Base-by-base conservation (phyloP, 495 filamentous ascomycete genomes). In the Endocarpon pusillum region DNA sequence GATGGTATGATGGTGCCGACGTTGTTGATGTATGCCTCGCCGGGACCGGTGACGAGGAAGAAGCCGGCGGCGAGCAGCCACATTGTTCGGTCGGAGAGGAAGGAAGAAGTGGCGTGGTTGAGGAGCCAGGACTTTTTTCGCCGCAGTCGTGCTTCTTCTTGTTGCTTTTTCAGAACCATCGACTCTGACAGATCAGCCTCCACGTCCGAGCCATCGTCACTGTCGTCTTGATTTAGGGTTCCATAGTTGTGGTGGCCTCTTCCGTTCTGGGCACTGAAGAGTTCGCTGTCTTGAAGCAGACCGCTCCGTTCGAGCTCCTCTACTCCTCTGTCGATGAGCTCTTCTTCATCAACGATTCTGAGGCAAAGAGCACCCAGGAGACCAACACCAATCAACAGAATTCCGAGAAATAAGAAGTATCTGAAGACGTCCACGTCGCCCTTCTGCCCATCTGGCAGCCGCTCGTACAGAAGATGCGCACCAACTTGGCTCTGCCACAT, bases 11-110 rank as follows among this genome's bases (percentile, higher is more conserved):
- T 75, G 15, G 87, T 92, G 27, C 89, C 89, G 30, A 69, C 67
- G 43, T 97, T 97, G 58, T 96, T 97, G 46, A 94, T 84, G 54
- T 94, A 97, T 6, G 85, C 77, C 61, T 97, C 89, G 14, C 87
- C 86, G 0, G 89, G 86, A 3, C 89, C 89, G 33, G 80, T 83
- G 39, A 91, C 81, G 41, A 94, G 65, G 66, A 94, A 92, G 58
- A 97, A 91, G 16, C 87, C 89, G 2, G 74, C 52, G 0, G 85
- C 81, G 37, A 97, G 71, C 58, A 68, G 80, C 89, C 89, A 96
- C 87, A 96, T 94, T 8, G 83, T 91, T 37, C 68, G 73, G 42
- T 97, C 89, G 24, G 64, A 60, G 19, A 97, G 65, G 52, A 94
- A 97, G 4, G 69, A 58, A 3, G 71, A 62, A 1, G 87, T 94